A percentile compares a stretch with the other conserved stretches of the same genome.
Evolutionary conservation across 208 protist species (phyloP).

Genomic region (Acanthamoeba castellanii): DNA sequence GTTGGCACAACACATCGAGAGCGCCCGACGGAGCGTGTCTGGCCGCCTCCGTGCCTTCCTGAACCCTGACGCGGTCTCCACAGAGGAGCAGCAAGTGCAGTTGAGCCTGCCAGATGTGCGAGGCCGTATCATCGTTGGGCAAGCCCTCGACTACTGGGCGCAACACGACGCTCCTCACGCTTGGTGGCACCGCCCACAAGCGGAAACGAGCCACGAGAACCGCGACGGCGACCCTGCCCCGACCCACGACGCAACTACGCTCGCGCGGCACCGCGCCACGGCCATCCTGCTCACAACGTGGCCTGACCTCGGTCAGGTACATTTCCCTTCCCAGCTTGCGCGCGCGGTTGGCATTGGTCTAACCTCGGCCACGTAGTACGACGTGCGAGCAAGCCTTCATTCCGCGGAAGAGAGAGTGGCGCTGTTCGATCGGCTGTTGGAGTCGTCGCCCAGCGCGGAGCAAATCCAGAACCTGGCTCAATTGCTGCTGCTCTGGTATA

Average conservation of each 20-base stretch:
- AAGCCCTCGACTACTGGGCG: not conserved
- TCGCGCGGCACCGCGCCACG: not conserved
- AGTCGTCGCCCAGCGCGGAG: not conserved
- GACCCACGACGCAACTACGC: not conserved
- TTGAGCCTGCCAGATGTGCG: not conserved
- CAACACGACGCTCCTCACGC: not conserved
- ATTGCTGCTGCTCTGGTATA: not conserved
- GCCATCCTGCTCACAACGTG: slow-evolving; percentile 34
- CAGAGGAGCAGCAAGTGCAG: not conserved
- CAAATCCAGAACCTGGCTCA: not conserved
- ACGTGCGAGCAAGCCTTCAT: not conserved
- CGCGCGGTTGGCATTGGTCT: not conserved
- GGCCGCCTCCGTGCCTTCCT: not conserved
- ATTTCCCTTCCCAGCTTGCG: not conserved
- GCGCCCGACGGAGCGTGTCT: not conserved
- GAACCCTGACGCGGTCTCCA: not conserved
- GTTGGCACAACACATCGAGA: not conserved
- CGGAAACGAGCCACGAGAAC: not conserved
- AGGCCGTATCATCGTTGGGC: not conserved
- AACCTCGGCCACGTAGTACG: not conserved
- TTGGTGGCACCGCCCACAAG: not conserved
- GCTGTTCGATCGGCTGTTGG: not conserved
- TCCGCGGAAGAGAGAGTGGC: not conserved
- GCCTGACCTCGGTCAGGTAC: not conserved
- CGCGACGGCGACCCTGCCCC: not conserved